phyloP scores from a whole-genome alignment of 805 yeast genomes.

The Teunomyces atbi region DNA sequence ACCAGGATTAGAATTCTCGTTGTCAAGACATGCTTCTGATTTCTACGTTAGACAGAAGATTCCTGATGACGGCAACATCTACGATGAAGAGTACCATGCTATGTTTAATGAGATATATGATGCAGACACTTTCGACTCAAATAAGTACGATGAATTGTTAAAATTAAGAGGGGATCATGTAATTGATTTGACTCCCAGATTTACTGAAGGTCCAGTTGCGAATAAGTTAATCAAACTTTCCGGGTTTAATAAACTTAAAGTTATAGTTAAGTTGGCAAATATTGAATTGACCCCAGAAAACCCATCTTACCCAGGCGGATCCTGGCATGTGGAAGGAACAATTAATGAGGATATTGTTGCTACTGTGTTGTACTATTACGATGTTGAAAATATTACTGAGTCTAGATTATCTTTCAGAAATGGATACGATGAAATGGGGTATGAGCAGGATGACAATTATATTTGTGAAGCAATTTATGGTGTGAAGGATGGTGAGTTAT shows the following conservation, averaged over 20 bases:
- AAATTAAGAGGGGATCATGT: neutral
- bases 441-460: conserved; percentile 32
- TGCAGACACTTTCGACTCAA: neutral
- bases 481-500: conserved; percentile 24
- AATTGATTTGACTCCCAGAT: conserved; percentile 2
- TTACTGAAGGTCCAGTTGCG: conserved; percentile 2
- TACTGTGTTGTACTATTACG: conserved; percentile 40
- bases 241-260: conserved; percentile 25
- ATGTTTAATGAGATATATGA: conserved; percentile 7
- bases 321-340: conserved; percentile 45
- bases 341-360: conserved; percentile 42
- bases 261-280: conserved; percentile 39
- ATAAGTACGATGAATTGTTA: neutral
- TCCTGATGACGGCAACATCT: conserved; percentile 12
- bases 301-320: conserved; percentile 37
- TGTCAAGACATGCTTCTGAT: conserved; percentile 22
- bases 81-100: conserved; percentile 13
- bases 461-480: conserved; percentile 27
- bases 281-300: conserved; percentile 42
- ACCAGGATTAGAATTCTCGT: conserved; percentile 31
- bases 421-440: conserved; percentile 28
- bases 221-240: conserved; percentile 14
- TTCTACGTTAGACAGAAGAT: conserved; percentile 14
- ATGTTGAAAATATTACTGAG: conserved; percentile 34
- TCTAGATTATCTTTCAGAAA: conserved; percentile 31